These are phyloP conservation scores for Tricladium varicosporioides DNA, from an alignment of 2,329 filamentous ascomycete species.

Conservation along the genomic window DNA sequence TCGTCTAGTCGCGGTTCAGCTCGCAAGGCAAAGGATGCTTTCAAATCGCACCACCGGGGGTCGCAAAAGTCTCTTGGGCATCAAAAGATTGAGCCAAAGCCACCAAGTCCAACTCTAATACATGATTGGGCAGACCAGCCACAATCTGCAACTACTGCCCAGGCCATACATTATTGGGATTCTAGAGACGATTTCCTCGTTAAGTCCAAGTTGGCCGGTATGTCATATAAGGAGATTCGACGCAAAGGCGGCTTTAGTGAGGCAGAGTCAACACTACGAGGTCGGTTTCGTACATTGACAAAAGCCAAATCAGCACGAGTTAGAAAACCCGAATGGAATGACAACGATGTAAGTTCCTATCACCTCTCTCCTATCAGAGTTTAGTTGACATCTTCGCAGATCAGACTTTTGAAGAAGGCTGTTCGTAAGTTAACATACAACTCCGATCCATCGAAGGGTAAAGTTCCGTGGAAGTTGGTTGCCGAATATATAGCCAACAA, in stretches of 20 bases:
- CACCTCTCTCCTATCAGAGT: not conserved
- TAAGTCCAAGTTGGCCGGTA: constrained; percentile 50
- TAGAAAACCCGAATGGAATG: constrained; percentile 63
- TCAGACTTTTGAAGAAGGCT: constrained; percentile 44
- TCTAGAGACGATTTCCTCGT: constrained; percentile 51
- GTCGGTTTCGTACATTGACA: constrained; percentile 63
- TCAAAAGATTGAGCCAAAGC: constrained; percentile 23
- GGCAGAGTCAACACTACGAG: constrained; percentile 71
- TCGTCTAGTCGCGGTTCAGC: not conserved
- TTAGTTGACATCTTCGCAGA: constrained; percentile 32
- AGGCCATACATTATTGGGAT: constrained; percentile 25
- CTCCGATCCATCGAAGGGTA: constrained; percentile 31
- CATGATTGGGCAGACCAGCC: not conserved
- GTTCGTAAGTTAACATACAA: constrained; percentile 38
- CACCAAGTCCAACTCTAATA: not conserved
- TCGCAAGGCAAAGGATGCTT: not conserved
- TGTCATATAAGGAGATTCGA: constrained; percentile 66
- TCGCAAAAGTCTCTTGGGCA: not conserved
- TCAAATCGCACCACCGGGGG: not conserved
- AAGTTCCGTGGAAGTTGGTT: constrained; percentile 56
- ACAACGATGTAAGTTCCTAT: constrained; percentile 56
- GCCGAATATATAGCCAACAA: constrained; percentile 49
- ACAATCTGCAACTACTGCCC: constrained; percentile 2
- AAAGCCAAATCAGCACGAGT: constrained; percentile 62
- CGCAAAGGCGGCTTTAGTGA: constrained; percentile 53